phyloP scores from a whole-genome alignment of 257 asterid species.

The Phtheirospermum japonicum region DNA sequence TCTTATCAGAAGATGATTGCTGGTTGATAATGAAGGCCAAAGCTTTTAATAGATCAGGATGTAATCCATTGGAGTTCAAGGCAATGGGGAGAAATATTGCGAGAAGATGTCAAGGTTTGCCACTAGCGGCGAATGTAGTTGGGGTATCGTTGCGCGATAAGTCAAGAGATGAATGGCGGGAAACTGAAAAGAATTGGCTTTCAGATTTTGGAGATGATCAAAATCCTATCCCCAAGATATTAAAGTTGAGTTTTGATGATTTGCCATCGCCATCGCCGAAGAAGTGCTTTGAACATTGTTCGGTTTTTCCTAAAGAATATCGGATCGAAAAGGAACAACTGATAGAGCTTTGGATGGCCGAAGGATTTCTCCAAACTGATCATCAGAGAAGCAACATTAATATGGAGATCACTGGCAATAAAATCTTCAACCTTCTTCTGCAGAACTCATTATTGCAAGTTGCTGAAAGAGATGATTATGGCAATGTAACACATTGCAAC shows the following conservation, averaged over 20 bases:
- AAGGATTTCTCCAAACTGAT: too few species aligned
- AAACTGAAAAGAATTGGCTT: neutral
- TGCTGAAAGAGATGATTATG: constrained; percentile 20
- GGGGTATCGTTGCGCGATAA: constrained; percentile 27
- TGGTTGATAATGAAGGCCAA: constrained; percentile 29
- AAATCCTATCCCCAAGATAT: too few species aligned
- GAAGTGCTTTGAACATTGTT: constrained; percentile 39
- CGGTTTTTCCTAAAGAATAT: constrained; percentile 10
- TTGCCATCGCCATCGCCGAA: constrained; percentile 27
- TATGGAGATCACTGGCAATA: too few species aligned
- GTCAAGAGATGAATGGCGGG: too few species aligned
- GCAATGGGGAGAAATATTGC: constrained; percentile 13
- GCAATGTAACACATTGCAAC: constrained; percentile 12
- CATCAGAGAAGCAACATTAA: too few species aligned
- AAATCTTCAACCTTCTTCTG: too few species aligned
- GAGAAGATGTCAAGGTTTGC: constrained; percentile 34
- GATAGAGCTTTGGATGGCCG: constrained; percentile 24
- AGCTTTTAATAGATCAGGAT: constrained; percentile 25
- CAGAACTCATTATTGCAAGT: too few species aligned
- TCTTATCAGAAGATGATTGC: constrained; percentile 27
- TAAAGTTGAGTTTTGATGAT: too few species aligned
- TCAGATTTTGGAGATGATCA: too few species aligned
- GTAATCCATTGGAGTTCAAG: constrained; percentile 13
- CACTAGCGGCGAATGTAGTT: constrained; percentile 34
- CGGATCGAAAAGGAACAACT: neutral